A percentile compares a stretch with the other conserved stretches of the same genome.
Evolutionary conservation across 2,329 filamentous ascomycete species (phyloP).

Genomic region (Penicillium corylophilum): DNA sequence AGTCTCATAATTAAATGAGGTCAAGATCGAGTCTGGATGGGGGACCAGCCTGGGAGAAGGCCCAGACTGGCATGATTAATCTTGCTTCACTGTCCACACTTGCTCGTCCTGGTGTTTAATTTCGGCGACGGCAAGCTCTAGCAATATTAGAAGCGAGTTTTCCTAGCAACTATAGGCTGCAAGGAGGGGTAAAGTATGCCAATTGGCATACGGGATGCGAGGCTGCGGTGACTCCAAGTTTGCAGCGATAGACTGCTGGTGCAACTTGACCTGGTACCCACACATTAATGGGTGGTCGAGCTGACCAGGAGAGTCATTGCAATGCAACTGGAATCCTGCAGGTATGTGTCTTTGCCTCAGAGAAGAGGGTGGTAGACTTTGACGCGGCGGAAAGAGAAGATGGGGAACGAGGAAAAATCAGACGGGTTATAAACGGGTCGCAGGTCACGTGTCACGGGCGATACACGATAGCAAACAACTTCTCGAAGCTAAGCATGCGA

Average conservation of each 20-base stretch:
- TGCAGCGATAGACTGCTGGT: not conserved
- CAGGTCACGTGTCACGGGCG: conserved; percentile 11
- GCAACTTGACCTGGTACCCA: conserved; percentile 6
- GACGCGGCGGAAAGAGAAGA: not conserved
- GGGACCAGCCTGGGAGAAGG: conserved; percentile 31
- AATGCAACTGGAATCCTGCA: not conserved
- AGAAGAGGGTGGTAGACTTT: not conserved
- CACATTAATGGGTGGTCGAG: conserved; percentile 16
- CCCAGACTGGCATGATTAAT: conserved; percentile 40
- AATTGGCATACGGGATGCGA: not conserved
- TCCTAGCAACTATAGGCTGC: conserved; percentile 8
- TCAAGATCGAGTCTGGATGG: conserved; percentile 40
- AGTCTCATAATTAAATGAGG: conserved; percentile 49
- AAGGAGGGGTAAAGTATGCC: not conserved
- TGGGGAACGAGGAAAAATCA: conserved; percentile 1
- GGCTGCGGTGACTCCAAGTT: not conserved
- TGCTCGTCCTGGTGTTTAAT: conserved; percentile 49
- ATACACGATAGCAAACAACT: conserved; percentile 6
- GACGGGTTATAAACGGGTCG: conserved; percentile 14
- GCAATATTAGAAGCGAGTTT: conserved; percentile 50
- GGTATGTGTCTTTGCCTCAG: not conserved
- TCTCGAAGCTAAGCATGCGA: conserved; percentile 9
- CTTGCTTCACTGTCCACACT: conserved; percentile 61
- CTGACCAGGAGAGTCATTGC: not conserved
- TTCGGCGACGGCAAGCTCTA: conserved; percentile 57